A percentile compares a stretch with the other conserved stretches of the same genome.
Evolutionary conservation across 2,329 filamentous ascomycete species (phyloP).

Genomic region (Calonectria leucothoes): DNA sequence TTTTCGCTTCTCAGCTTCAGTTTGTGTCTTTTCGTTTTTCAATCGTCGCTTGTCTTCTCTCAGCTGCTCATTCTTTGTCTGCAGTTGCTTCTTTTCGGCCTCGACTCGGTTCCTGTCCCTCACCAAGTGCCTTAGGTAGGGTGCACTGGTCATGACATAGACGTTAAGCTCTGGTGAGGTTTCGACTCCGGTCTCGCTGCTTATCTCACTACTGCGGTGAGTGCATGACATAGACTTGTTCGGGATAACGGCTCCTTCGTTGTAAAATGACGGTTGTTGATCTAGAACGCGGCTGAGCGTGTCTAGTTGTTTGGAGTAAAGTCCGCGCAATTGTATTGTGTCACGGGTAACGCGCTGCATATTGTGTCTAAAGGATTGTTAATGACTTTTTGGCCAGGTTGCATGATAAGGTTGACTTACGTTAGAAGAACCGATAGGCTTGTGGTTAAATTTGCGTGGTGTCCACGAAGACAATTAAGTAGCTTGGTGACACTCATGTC

Average conservation of each 20-base stretch:
- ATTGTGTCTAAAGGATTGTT: not conserved
- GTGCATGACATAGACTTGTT: not conserved
- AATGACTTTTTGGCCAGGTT: not conserved
- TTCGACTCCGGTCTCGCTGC: not conserved
- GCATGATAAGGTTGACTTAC: not conserved
- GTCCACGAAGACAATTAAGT: not conserved
- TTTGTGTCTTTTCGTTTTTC: not conserved
- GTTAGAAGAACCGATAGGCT: not conserved
- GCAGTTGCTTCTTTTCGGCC: not conserved
- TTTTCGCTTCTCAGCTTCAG: not conserved
- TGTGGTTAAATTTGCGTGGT: not conserved
- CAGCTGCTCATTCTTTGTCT: not conserved
- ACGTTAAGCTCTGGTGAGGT: not conserved
- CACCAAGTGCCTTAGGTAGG: not conserved
- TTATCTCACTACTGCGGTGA: not conserved
- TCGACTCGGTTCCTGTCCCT: not conserved
- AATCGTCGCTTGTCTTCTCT: not conserved
- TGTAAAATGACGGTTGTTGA: not conserved
- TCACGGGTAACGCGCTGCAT: not conserved
- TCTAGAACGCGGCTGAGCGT: not conserved
- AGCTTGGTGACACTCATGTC: not conserved
- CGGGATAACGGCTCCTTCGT: not conserved
- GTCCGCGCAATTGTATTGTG: not conserved
- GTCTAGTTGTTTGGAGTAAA: not conserved
- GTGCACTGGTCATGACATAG: not conserved